Evolutionary conservation across 306 rosid genomes (phyloP).

Genomic region (Gillenia trifoliata): DNA sequence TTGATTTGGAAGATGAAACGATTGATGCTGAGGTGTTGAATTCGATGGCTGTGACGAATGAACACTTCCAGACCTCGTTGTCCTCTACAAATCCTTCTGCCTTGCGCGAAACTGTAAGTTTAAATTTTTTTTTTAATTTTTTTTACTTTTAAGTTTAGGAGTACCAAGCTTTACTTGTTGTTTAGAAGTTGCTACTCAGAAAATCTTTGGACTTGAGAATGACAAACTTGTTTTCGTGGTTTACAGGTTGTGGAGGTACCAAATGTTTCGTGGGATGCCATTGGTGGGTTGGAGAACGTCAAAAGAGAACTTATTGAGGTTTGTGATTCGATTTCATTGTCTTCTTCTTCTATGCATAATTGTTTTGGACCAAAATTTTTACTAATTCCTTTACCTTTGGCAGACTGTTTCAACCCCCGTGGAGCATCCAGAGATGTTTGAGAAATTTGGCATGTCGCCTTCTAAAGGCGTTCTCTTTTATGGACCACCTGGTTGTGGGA

Average conservation of each 20-base stretch:
- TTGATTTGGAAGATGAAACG: constrained; percentile 64
- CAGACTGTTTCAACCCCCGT: constrained; percentile 71
- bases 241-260: constrained; percentile 72
- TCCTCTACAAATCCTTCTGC: constrained; percentile 64
- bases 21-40: constrained; percentile 66
- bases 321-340: background rate
- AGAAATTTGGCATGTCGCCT: constrained; percentile 78
- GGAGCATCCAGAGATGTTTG: constrained; percentile 80
- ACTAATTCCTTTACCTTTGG: constrained; percentile 13
- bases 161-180: background rate
- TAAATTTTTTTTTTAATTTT: background rate
- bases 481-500: constrained; percentile 62
- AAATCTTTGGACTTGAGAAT: background rate
- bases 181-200: background rate
- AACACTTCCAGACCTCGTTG: constrained; percentile 57
- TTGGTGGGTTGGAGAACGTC: constrained; percentile 60
- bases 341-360: background rate
- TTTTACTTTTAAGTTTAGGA: background rate
- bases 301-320: constrained; percentile 76
- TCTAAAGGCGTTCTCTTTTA: constrained; percentile 70
- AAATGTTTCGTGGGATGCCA: constrained; percentile 63
- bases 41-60: constrained; percentile 64
- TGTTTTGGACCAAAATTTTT: background rate
- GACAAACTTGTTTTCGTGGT: constrained; percentile 6
- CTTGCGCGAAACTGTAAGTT: constrained; percentile 67